Evolutionary conservation across 768 basidiomycete species (phyloP), one percentile per base, ranked within the genome.

Genomic region (Calocybe gangraenosa): DNA sequence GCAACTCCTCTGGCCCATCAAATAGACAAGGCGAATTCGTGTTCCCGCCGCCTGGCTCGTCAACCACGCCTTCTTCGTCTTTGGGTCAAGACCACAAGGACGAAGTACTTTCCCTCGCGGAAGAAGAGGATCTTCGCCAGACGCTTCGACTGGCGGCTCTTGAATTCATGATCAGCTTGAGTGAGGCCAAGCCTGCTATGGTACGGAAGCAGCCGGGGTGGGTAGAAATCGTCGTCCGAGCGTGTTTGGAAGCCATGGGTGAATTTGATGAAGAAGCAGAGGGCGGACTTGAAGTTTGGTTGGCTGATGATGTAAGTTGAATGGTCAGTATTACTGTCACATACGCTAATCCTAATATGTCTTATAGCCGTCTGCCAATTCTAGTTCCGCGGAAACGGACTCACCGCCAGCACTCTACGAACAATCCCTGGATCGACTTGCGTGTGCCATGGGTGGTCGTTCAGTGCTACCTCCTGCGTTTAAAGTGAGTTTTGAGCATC

Each of bases 131-230:
- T 39, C 83, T 86, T 46, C 74, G 78, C 43, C 76, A 82, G 32
- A 82, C 83, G 15, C 71, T 89, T 22, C 71, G 89, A 8, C 77
- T 82, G 42, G 78, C 81, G 0, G 86, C 88, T 7, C 65, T 92
- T 8, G 92, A 94, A 62, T 79, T 94, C 42, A 84, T 94, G 79
- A 71, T 93, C 43, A 80, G 78, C 10, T 63, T 95, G n/a, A 80
- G 76, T 21, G 91, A 94, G 62, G 78, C 87, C 2, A 71, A 75
- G 28, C 82, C 88, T 0, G 65, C 66, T 3, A 84, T 90, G 78
- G 86, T 84, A 6, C 71, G 74, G 52, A 73, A 79, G 32, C 77
- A 81, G 0, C 71, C 75, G 18, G 87, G 82, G 0, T 92, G 88
- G 88, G 79, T 81, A 1, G 72, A 70, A 7, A 72, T 80, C 13